Percentiles rank a stretch among this genome's conserved stretches.
These are phyloP conservation scores for Hortiboletus campestris DNA, from an alignment of 768 basidiomycete species.

Conservation along the genomic window DNA sequence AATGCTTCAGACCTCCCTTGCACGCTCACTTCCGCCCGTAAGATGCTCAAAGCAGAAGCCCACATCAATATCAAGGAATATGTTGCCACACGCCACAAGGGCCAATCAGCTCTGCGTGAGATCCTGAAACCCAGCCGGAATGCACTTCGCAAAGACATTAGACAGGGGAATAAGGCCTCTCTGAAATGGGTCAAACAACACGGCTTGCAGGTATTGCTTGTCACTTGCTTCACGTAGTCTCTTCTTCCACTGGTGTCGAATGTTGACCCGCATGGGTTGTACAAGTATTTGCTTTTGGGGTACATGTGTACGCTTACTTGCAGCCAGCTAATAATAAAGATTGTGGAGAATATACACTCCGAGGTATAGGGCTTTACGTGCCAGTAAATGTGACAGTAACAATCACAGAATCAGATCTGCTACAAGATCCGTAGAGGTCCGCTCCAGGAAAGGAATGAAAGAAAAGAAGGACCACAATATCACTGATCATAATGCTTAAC, in stretches of 20 bases:
- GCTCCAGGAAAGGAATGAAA: slow-evolving; percentile 7
- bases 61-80: slow-evolving; percentile 78
- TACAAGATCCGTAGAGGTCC: not conserved
- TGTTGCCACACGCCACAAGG: slow-evolving; percentile 60
- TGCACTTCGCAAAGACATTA: slow-evolving; percentile 62
- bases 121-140: slow-evolving; percentile 62
- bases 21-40: slow-evolving; percentile 65
- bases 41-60: slow-evolving; percentile 59
- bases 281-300: not conserved
- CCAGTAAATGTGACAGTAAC: slow-evolving; percentile 8
- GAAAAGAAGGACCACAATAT: not conserved
- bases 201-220: slow-evolving; percentile 62
- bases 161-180: slow-evolving; percentile 45
- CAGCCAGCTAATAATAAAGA: not conserved
- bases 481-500: not conserved
- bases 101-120: slow-evolving; percentile 55
- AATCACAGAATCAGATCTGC: not conserved
- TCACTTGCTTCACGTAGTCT: slow-evolving; percentile 44
- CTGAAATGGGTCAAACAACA: slow-evolving; percentile 61
- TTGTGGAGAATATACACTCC: slow-evolving; percentile 2
- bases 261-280: not conserved
- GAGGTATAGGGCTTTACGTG: slow-evolving; percentile 23
- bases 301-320: not conserved
- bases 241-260: not conserved
- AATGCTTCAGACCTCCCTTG: slow-evolving; percentile 48